Evolutionary conservation across 352 stramenopile genomes (phyloP), one percentile per base, ranked within the genome.

Genomic region (Globisporangium cederbergense): DNA sequence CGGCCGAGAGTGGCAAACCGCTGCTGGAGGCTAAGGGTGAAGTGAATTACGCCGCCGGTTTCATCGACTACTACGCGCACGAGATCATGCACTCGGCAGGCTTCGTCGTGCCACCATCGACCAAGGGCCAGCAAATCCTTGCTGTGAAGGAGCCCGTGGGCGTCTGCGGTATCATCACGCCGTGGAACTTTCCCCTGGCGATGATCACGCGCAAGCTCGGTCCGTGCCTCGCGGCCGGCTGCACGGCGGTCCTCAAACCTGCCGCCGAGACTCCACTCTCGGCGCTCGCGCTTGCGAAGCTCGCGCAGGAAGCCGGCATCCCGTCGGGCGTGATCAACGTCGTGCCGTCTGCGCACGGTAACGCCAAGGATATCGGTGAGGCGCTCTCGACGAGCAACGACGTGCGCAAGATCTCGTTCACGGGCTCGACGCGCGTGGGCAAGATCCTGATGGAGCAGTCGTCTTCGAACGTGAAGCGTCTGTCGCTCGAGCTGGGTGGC

Each of bases 111-210:
- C 89, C 88, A 8, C 57, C 76, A 7, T 77, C 79, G 1, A 36
- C 64, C 14, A 58, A 58, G 2, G 75, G 86, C 32, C 78, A 93
- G 60, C 79, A 86, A 53, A 75, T 97, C 49, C 72, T 97, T 53
- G 87, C 79, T 0, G 73, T 92, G 13, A 93, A 90, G 56, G 80
- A 99, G 76, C 93, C 97, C 2, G 89, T 99, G 5, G 97, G 97
- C 47, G 95, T 99, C 28, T 96, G 81, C 62, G 93, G 78, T 30
- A 88, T 99, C 54, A 96, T 99, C 62, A 98, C 96, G 55, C 97
- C 95, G 16, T 99, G 97, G 97, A 99, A 99, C 78, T 99, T 99
- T 71, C 97, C 97, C 6, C 74, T 98, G 45, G 97, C 96, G 3
- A 99, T 99, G 97, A 97, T 99, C 64, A 98, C 97, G 32, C 83